Conservation (phyloP, 495 filamentous ascomycete genomes). For the Aspergillus ostianus region DNA sequence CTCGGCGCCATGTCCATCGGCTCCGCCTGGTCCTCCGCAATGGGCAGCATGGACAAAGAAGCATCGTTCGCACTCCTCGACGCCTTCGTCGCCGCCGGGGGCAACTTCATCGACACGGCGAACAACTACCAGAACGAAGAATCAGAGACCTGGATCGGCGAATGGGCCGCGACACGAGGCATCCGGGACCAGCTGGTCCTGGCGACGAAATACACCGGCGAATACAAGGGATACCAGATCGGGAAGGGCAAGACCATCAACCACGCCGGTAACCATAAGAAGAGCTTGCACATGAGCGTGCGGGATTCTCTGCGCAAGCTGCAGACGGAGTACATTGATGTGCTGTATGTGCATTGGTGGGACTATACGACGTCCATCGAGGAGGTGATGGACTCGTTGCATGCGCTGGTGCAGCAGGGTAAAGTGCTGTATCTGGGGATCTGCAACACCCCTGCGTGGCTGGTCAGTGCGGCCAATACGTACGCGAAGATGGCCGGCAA, state of each 20-base stretch:
- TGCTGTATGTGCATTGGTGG: conserved; percentile 63
- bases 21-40: conserved; percentile 32
- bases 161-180: conserved; percentile 54
- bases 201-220: conserved; percentile 66
- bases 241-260: conserved; percentile 51
- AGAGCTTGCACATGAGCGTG: conserved; percentile 53
- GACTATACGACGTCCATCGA: conserved; percentile 56
- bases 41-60: conserved; percentile 22
- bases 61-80: conserved; percentile 43
- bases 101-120: conserved; percentile 45
- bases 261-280: conserved; percentile 51
- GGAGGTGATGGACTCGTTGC: conserved; percentile 59
- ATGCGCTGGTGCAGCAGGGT: conserved; percentile 53
- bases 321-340: conserved; percentile 63
- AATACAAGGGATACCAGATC: conserved; percentile 26
- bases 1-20: conserved; percentile 60
- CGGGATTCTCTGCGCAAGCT: conserved; percentile 57
- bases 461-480: conserved; percentile 58
- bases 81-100: conserved; percentile 38
- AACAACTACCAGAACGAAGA: conserved; percentile 53
- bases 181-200: conserved; percentile 67
- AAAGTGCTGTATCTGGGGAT: conserved; percentile 65
- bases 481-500: conserved; percentile 60
- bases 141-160: conserved; percentile 56
- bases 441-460: conserved; percentile 61